Percentiles rank a stretch among this genome's conserved stretches.
phyloP scores from a whole-genome alignment of 31 red algal genomes.

The Bonnemaisonia californica region DNA sequence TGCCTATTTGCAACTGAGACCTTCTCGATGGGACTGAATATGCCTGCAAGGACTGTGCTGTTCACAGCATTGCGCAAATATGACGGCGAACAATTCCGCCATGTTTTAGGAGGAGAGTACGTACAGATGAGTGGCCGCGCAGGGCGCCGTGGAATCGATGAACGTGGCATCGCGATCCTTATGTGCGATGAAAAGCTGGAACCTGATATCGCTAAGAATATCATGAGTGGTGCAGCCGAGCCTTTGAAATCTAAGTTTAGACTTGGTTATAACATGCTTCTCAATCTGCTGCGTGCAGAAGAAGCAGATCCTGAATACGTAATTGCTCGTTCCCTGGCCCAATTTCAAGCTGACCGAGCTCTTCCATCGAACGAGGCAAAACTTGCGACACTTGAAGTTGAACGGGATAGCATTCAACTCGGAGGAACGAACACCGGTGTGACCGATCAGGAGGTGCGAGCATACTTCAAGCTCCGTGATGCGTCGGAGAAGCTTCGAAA shows the following conservation, averaged over 20 bases:
- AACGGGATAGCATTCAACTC: constrained; percentile 65
- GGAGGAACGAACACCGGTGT: constrained; percentile 60
- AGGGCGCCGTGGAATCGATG: constrained; percentile 94
- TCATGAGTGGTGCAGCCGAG: constrained; percentile 87
- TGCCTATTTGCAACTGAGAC: constrained; percentile 98
- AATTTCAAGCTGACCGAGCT: constrained; percentile 90
- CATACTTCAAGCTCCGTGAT: constrained; percentile 73
- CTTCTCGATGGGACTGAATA: constrained; percentile 98
- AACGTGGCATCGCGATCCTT: constrained; percentile 84
- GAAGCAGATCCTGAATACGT: constrained; percentile 98
- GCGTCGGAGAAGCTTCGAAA: constrained; percentile 56
- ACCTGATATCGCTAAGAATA: constrained; percentile 61
- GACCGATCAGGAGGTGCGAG: constrained; percentile 62
- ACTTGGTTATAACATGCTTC: constrained; percentile 98
- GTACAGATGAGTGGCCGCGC: constrained; percentile 99
- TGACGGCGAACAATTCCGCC: constrained; percentile 80
- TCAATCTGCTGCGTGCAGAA: constrained; percentile 96
- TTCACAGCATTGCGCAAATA: constrained; percentile 93
- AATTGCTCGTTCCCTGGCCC: constrained; percentile 92
- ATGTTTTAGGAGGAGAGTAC: constrained; percentile 89
- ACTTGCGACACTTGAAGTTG: constrained; percentile 49
- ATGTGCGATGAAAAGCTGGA: constrained; percentile 95
- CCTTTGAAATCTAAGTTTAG: constrained; percentile 89
- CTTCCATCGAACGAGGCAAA: constrained; percentile 66
- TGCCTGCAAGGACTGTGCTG: constrained; percentile 96